Evolutionary conservation across 345 rosid genomes (phyloP), one percentile per base, ranked within the genome.

Genomic region (Hibiscus syriacus): DNA sequence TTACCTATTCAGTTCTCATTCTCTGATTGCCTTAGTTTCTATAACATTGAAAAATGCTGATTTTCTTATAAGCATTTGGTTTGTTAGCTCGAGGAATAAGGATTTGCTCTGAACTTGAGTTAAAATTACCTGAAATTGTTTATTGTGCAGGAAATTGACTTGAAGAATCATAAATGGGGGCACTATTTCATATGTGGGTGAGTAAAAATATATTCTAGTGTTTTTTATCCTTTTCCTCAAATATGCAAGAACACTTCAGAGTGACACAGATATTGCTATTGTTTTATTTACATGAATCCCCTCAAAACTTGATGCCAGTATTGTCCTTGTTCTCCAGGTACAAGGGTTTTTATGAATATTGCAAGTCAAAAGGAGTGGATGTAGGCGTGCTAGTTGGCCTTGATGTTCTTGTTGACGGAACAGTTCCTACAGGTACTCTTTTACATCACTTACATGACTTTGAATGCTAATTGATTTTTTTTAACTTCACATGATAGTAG

Each of bases 181-280:
- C 98, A 92, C 66, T 94, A 94, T 76, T 94, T 94, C 77, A 71
- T 94, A 25, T 94, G 99, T 50, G 99, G 88, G 99, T 94, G 67
- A 84, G 92, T 36, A n/a, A 32, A n/a, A 60, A 13, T 58, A 16
- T 12, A 19, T 23, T 20, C 1, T 13, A 10, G 39, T 61, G 23
- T 27, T 9, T 39, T 26, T 17, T 9, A 48, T 11, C 4, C n/a
- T 26, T 27, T 64, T 26, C 54, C 25, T 6, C 41, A 46, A 64
- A 10, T 27, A 48, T 48, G n/a, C n/a, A 17, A 27, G 16, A 4
- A 2, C 26, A 48, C 55, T 26, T 45, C 5, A 17, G 22, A 11
- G 17, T 10, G 27, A 2, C 46, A 56, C 16, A 16, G 11, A 54
- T 54, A 5, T 54, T 25, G 25, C 29, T 53, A 53, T 53, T 29